phyloP scores from a whole-genome alignment of 208 protist genomes.

The Acanthamoeba lenticulata region DNA sequence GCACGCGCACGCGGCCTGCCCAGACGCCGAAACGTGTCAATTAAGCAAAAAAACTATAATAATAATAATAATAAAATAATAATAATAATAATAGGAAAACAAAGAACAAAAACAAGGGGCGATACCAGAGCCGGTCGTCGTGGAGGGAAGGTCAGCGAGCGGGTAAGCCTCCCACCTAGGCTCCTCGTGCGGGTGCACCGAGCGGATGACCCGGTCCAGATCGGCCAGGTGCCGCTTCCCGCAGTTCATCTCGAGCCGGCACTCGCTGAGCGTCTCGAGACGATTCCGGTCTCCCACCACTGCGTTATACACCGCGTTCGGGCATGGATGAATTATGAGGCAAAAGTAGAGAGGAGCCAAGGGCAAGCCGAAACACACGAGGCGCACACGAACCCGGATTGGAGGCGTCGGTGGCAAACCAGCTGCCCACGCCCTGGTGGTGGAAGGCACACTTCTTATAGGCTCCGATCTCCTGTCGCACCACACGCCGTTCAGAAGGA shows the following conservation, averaged over 20 bases:
- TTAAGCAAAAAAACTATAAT: too few relatives aligned
- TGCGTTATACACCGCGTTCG: background rate
- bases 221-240: background rate
- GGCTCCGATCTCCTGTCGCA: background rate
- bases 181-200: conserved; percentile 50
- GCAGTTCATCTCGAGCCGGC: conserved; percentile 55
- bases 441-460: background rate
- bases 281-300: conserved; percentile 12
- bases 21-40: background rate
- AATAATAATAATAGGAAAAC: too few relatives aligned
- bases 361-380: background rate
- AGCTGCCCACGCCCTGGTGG: background rate
- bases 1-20: background rate
- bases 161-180: conserved; percentile 5
- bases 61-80: too few relatives aligned
- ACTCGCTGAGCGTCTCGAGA: conserved; percentile 25
- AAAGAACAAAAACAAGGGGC: background rate
- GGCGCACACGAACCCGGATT: background rate
- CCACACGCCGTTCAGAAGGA: background rate
- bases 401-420: conserved; percentile 3
- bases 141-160: background rate
- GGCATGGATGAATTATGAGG: background rate
- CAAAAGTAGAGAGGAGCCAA: background rate
- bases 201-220: background rate
- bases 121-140: background rate